These are phyloP conservation scores for Ceratobasidium papillatum DNA, from an alignment of 1,284 basidiomycete genomes.

Conservation along the genomic window DNA sequence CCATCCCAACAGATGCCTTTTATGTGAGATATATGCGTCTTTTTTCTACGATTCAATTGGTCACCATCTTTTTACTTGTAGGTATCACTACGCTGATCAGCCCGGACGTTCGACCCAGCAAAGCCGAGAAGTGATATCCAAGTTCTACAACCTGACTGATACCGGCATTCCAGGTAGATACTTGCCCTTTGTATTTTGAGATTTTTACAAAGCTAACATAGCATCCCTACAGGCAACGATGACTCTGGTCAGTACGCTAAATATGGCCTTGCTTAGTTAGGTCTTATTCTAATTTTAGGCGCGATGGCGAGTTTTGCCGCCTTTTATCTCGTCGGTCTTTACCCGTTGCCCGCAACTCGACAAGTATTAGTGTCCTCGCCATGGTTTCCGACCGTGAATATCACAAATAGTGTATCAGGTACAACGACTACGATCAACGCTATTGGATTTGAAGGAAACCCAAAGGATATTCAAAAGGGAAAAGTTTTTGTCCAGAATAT, in stretches of 20 bases:
- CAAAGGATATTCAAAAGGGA: constrained; percentile 57
- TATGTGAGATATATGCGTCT: constrained; percentile 53
- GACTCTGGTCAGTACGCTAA: constrained; percentile 10
- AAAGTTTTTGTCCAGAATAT: constrained; percentile 67
- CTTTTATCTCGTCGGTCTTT: constrained; percentile 68
- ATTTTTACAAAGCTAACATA: constrained; percentile 21
- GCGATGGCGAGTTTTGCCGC: constrained; percentile 75
- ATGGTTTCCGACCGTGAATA: constrained; percentile 66
- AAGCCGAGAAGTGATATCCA: constrained; percentile 29
- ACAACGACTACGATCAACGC: constrained; percentile 65
- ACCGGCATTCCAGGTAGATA: constrained; percentile 47
- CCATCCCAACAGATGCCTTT: constrained; percentile 66
- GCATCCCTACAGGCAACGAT: constrained; percentile 6
- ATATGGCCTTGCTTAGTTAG: constrained; percentile 39
- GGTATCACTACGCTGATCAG: constrained; percentile 66
- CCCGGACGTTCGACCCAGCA: constrained; percentile 53
- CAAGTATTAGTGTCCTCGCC: constrained; percentile 70
- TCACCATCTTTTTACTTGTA: background rate
- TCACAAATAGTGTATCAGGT: constrained; percentile 65
- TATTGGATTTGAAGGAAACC: constrained; percentile 63
- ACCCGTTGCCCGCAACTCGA: constrained; percentile 67
- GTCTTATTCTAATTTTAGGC: constrained; percentile 52
- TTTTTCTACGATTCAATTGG: too few species aligned
- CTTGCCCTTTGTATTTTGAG: background rate
- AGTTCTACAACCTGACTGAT: constrained; percentile 33